phyloP scores from a whole-genome alignment of 306 rosid genomes.

The Sicyos edulis region DNA sequence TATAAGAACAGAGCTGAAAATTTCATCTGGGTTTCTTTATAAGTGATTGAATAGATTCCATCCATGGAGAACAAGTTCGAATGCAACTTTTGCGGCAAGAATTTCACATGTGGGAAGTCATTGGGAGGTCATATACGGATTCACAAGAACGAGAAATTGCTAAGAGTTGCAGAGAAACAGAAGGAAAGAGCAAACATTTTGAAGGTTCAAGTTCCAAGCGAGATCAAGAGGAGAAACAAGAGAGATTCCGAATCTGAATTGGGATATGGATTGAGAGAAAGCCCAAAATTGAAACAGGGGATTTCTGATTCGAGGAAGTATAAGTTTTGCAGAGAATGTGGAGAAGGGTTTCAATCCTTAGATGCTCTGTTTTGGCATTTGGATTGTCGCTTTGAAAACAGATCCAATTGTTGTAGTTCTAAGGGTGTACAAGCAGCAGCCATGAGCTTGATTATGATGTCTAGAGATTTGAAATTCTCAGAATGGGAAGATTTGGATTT shows the following conservation, averaged over 20 bases:
- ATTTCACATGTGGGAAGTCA: constrained; percentile 64
- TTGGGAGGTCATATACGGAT: constrained; percentile 76
- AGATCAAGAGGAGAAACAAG: constrained; percentile 36
- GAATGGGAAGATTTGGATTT: constrained; percentile 36
- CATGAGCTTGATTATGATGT: constrained; percentile 63
- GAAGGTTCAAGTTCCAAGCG: constrained; percentile 32
- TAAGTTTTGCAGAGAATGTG: constrained; percentile 68
- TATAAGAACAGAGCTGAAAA: neutral
- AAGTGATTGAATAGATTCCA: constrained; percentile 24
- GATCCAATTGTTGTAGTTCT: too few relatives aligned
- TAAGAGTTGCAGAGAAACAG: constrained; percentile 24
- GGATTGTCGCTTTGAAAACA: constrained; percentile 64
- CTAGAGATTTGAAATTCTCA: constrained; percentile 42
- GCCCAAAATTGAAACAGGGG: constrained; percentile 68
- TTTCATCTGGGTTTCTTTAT: constrained; percentile 18
- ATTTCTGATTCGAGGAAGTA: constrained; percentile 40
- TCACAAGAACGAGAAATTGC: constrained; percentile 47
- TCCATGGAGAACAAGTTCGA: constrained; percentile 46
- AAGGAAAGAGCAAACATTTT: constrained; percentile 20
- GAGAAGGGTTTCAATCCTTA: constrained; percentile 66
- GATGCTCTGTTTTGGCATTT: constrained; percentile 84
- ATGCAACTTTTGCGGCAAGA: constrained; percentile 65
- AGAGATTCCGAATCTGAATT: constrained; percentile 47
- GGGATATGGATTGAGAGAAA: constrained; percentile 62
- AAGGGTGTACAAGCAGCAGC: constrained; percentile 56